Base-by-base conservation (phyloP, 148 eudicot species). In the Limonium bicolor region DNA sequence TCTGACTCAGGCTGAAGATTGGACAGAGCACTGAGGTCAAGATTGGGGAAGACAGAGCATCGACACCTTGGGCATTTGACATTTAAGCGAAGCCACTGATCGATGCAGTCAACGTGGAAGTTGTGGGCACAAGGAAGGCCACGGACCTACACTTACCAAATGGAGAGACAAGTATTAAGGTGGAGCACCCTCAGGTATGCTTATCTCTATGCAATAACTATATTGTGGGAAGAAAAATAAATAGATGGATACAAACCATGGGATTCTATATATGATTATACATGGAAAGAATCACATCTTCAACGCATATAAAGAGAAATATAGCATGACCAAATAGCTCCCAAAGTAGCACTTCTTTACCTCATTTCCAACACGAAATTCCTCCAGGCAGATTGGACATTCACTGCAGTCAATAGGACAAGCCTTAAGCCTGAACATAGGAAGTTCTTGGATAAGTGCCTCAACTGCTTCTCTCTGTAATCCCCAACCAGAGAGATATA, bases 61-160 rank as follows among this genome's bases (percentile, higher is more conserved):
- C 99, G 87, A 50, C 99, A 92, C 21, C 99, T 69, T 16, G 99
- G 99, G 55, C 99, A 92, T 61, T 85, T 92, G 28, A 78, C 81
- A 27, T 92, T 92, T 35, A 92, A 55, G 27, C 77, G 69, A 39
- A 92, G 95, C 99, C 99, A 92, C 56, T 85, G 82, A 23, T 92
- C 99, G 20, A 92, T 85, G 78, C 99, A 92, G 21, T 71, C 95
- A 24, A 85, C 93, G 20, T 85, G 95, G 62, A 85, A 92, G 60
- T 81, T 92, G 78, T 92, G 99, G 12, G 94, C 94, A 64, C 99
- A 92, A 18, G 99, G 99, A 47, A 92, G 72, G 18, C 95, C 95
- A 37, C 94, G 93, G 47, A 92, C 99, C 99, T 92, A n/a, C n/a
- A n/a, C n/a, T n/a, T n/a, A n/a, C n/a, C n/a, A n/a, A n/a, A n/a